phyloP scores from a whole-genome alignment of 2,329 filamentous ascomycete genomes.

The Arthrobotrys sphaeroides region DNA sequence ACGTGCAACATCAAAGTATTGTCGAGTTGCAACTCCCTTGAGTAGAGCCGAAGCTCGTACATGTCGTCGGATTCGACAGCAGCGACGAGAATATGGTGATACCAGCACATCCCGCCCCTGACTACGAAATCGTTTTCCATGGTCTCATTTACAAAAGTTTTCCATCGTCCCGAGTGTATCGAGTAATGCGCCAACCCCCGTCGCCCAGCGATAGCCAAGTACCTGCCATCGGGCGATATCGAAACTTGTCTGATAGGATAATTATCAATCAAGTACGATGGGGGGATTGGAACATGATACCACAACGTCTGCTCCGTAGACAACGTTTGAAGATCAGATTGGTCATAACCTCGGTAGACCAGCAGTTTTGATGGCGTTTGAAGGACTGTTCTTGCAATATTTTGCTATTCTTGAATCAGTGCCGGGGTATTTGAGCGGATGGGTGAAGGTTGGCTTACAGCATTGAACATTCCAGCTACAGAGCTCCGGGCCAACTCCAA shows the following conservation, averaged over 20 bases:
- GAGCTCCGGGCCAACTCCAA: conserved; percentile 94
- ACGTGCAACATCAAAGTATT: conserved; percentile 76
- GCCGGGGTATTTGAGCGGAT: not conserved
- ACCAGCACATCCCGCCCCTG: conserved; percentile 97
- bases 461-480: conserved; percentile 88
- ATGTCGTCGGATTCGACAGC: conserved; percentile 86
- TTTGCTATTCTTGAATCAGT: conserved; percentile 66
- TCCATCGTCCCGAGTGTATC: conserved; percentile 92
- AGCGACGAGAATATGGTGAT: conserved; percentile 91
- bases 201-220: conserved; percentile 93
- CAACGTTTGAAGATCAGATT: conserved; percentile 88
- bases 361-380: conserved; percentile 89
- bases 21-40: conserved; percentile 82
- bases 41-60: conserved; percentile 90
- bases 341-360: conserved; percentile 91
- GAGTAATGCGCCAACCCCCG: conserved; percentile 95
- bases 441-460: conserved; percentile 60
- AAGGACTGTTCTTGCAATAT: conserved; percentile 86
- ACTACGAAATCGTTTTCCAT: conserved; percentile 92
- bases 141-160: conserved; percentile 82
- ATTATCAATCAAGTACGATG: conserved; percentile 84
- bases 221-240: conserved; percentile 89
- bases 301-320: conserved; percentile 87
- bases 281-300: conserved; percentile 88
- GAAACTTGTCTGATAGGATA: conserved; percentile 91